phyloP scores from a whole-genome alignment of 2,329 filamentous ascomycete species.

The Cladosporium sp. region DNA sequence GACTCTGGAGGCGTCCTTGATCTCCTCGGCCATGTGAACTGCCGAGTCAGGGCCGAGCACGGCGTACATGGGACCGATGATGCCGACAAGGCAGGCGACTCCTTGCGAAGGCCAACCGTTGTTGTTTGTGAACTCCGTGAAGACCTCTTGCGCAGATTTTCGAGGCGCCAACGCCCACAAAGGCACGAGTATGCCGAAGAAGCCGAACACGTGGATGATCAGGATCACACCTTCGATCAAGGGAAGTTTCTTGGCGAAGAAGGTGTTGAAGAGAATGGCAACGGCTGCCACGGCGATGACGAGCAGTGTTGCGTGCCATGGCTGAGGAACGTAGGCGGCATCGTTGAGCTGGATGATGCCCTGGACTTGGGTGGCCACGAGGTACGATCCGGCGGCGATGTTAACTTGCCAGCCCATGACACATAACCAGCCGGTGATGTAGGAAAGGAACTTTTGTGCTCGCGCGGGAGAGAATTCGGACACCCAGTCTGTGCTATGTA shows the following conservation, averaged over 20 bases:
- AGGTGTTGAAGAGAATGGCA: constrained; percentile 40
- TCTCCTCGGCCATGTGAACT: constrained; percentile 33
- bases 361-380: constrained; percentile 11
- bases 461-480: constrained; percentile 36
- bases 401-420: constrained; percentile 33
- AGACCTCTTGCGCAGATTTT: constrained; percentile 27
- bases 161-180: constrained; percentile 32
- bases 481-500: constrained; percentile 21
- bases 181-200: constrained; percentile 38
- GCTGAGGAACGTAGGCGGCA: constrained; percentile 29
- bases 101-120: constrained; percentile 41
- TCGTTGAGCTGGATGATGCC: constrained; percentile 32
- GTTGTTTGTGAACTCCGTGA: constrained; percentile 33
- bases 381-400: constrained; percentile 24
- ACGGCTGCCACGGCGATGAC: constrained; percentile 39
- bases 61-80: constrained; percentile 36
- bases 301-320: constrained; percentile 47
- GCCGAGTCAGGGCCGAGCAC: constrained; percentile 37
- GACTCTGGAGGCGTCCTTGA: constrained; percentile 38
- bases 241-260: constrained; percentile 40
- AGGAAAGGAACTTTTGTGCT: constrained; percentile 38
- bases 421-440: constrained; percentile 37
- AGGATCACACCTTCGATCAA: constrained; percentile 47
- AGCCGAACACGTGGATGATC: constrained; percentile 43
- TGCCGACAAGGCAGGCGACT: constrained; percentile 40